Percentiles rank a stretch among this genome's conserved stretches.
Conservation (phyloP, 78 protist species). For the Dictyostelium intermedium region DNA sequence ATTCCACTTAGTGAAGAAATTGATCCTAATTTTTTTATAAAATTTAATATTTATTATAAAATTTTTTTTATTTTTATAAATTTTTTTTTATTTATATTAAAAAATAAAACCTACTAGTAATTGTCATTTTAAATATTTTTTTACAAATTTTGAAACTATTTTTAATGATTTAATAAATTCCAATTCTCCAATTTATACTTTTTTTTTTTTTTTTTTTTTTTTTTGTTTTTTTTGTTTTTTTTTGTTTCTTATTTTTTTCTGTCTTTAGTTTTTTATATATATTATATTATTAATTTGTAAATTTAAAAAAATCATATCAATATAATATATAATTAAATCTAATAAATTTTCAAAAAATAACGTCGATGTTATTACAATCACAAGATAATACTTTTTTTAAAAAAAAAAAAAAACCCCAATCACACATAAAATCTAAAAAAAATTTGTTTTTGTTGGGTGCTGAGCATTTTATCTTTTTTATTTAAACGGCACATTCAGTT, state of each 20-base stretch:
- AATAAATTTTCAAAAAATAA: not conserved
- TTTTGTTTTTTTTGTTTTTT: too few species aligned
- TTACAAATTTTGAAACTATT: not conserved
- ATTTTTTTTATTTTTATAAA: too few species aligned
- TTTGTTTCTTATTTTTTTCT: too few species aligned
- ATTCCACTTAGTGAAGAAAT: not conserved
- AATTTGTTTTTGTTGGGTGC: too few species aligned
- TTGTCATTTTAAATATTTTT: not conserved
- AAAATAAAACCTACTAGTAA: not conserved
- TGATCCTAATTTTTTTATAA: not conserved
- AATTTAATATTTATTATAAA: too few species aligned
- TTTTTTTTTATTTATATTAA: too few species aligned
- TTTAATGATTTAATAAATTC: not conserved
- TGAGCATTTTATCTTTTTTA: too few species aligned
- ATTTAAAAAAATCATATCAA: not conserved
- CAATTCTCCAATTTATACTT: not conserved
- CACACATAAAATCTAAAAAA: too few species aligned
- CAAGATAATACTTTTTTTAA: not conserved
- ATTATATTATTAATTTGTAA: not conserved
- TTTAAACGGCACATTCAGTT: too few species aligned
- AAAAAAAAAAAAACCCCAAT: not conserved
- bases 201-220: not conserved
- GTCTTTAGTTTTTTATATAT: too few species aligned
- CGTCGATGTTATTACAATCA: not conserved
- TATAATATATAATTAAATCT: too few species aligned